These are phyloP conservation scores for Dactylonectria estremocensis DNA, from an alignment of 2,329 filamentous ascomycete species.

Conservation along the genomic window DNA sequence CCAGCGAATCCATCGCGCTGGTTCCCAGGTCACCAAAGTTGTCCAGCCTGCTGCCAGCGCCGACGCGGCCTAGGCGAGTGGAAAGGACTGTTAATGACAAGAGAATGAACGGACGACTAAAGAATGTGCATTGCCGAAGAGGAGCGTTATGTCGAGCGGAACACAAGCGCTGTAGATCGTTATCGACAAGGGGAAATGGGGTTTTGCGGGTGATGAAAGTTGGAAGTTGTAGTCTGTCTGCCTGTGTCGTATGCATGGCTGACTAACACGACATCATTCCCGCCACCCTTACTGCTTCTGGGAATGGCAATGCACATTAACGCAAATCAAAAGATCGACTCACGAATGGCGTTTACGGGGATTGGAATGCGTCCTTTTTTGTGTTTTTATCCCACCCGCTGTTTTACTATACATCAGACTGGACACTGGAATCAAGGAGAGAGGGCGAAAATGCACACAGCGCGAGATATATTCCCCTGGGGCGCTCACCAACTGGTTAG, in stretches of 20 bases:
- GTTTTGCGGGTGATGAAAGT: not conserved
- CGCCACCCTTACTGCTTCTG: constrained; percentile 16
- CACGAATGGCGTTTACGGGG: constrained; percentile 47
- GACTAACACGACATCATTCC: constrained; percentile 30
- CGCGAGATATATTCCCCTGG: constrained; percentile 13
- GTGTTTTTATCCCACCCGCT: constrained; percentile 37
- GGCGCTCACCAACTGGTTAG: not conserved
- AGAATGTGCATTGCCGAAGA: constrained; percentile 33
- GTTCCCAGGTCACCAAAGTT: constrained; percentile 88
- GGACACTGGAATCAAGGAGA: constrained; percentile 19
- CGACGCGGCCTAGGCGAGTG: constrained; percentile 77
- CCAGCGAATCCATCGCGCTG: constrained; percentile 87
- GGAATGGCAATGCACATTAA: constrained; percentile 36
- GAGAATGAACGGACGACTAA: constrained; percentile 40
- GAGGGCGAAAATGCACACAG: constrained; percentile 28
- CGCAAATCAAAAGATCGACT: constrained; percentile 44
- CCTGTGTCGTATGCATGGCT: constrained; percentile 28
- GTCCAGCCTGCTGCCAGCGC: constrained; percentile 85
- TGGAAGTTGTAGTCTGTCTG: not conserved
- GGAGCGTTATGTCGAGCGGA: constrained; percentile 25
- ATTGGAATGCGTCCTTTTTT: constrained; percentile 32
- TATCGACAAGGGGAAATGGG: constrained; percentile 25
- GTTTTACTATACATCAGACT: constrained; percentile 37
- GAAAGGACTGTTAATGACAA: constrained; percentile 31
- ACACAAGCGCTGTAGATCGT: constrained; percentile 27